Evolutionary conservation across 1,139 yeast genomes (phyloP), one percentile per base, ranked within the genome.

Genomic region (Diutina sp.): DNA sequence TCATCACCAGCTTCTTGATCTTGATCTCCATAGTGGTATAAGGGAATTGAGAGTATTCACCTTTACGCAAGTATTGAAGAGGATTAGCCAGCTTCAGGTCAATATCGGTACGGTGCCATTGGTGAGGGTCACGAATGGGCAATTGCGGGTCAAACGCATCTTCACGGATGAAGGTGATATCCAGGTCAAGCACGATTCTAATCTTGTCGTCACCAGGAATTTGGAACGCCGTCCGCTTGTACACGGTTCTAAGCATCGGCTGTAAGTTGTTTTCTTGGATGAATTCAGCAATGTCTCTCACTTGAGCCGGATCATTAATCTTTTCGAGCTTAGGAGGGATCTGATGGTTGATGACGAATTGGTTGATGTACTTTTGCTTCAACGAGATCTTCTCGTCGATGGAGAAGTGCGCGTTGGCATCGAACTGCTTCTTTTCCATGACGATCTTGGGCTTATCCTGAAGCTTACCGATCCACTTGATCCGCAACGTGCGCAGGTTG

Each of bases 191-290:
- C 47, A 90, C 85, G 59, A 91, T 84, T 68, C 97, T 83, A 55
- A 91, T 85, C 65, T 90, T 82, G 67, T 90, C 95, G 68, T 93
- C 98, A 59, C 98, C 98, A 1, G 99, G 99, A 63, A 93, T 91
- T 74, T 93, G 97, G 76, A 93, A 93, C 1, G 98, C 98, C 16
- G 97, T 89, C 70, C 99, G 82, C 53, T 90, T 88, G 71, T 89
- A 90, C 53, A 86, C 81, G 5, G 97, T 82, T 72, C 99, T 84
- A 67, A 93, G 72, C 50, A 89, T 83, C 16, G 99, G 99, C 69
- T 89, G 87, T 61, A 93, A 77, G 59, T 83, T 78, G 63, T 83
- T 78, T 57, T 84, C 83, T 53, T 72, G 69, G 60, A 93, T 84
- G 65, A 85, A 88, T 11, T 75, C 68, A 65, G 84, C 84, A 57